Evolutionary conservation across 2,329 filamentous ascomycete genomes (phyloP), one percentile per base, ranked within the genome.

Genomic region (Colletotrichum sp.): DNA sequence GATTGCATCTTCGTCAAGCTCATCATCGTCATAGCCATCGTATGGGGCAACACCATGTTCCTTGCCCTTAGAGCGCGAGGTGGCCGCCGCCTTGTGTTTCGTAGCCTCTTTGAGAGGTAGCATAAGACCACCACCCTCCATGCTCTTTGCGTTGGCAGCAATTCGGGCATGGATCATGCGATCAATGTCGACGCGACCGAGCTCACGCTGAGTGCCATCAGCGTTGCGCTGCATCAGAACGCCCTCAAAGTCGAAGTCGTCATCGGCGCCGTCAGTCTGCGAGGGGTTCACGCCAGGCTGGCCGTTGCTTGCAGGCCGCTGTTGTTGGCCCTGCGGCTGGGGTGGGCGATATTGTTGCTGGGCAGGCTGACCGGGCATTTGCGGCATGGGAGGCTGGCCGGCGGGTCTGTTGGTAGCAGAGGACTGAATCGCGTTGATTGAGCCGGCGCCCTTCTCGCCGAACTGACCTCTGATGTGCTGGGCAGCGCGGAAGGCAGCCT

Each of bases 1-100:
- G 86, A 99, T 99, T 3, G 96, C 97, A 82, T 99, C 96, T 77
- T 98, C 96, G 76, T 98, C 96, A 15, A 91, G 85, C 66, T 91
- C 91, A 29, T 89, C 85, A 72, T 90, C 87, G 58, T 91, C 91
- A 27, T 91, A 90, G 6, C 93, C 93, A 77, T 96, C 93, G 66
- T 90, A 88, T 74, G 92, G 86, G 36, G 84, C 84, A 9, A 86
- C 79, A 9, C 84, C 84, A 36, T 79, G 81, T 16, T 78, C 77
- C 13, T 66, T 64, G 36, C 63, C 62, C 73, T 71, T 58, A 57
- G 76, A 70, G 72, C 75, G 69, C 73, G 73, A 47, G 76, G 77
- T 65, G 13, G 69, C 59, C 24, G 68, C 18, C 78, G 79, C 47
- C 80, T 76, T 74, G 81, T 78, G 64, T 81, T 83, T 86, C 8